Base-by-base conservation (phyloP, 176 grass and related monocot species). In the Coix lacrymajobi region DNA sequence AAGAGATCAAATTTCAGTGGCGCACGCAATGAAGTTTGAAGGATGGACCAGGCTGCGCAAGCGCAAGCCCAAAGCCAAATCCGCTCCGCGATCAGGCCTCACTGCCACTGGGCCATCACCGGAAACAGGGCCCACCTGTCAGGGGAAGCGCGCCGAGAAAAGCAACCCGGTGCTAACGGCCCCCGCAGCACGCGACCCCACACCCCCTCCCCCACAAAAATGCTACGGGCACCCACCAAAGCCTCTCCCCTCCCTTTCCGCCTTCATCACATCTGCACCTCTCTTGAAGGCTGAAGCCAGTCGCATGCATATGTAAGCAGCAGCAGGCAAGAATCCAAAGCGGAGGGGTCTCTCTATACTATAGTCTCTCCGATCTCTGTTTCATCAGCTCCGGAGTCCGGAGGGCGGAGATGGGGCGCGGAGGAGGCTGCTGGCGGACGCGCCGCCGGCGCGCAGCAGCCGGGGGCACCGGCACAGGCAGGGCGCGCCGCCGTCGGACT, bases 401-500 rank as follows among this genome's bases (percentile, higher is more conserved):
- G 67, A 0, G 3, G 44, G 52, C 69, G 66, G 79, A 75, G 79
- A 85, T 81, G 83, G 68, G n/a, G 36, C 24, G 24, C 6, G 36
- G 79, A 86, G 79, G 88, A 61, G 79, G 74, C 84, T 90, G 66
- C 75, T 83, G 66, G 81, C 81, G 8, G 77, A 81, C 14, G 76
- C 48, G 60, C 64, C 79, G 32, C 85, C 77, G 85, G 29, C 77
- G 28, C 84, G n/a, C n/a, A n/a, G n/a, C n/a, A n/a, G n/a, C n/a
- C n/a, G n/a, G 85, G 33, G 16, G 52, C 71, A 68, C 3, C 63
- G 39, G 24, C 76, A 9, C 70, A 54, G 57, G 75, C 75, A 78
- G 73, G 74, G 39, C n/a, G 46, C 56, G 66, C 68, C 91, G 87
- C n/a, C 92, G 48, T 68, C 92, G 45, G 67, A 70, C 51, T 95